Evolutionary conservation across 257 asterid genomes (phyloP).

Genomic region (Buddleja alternifolia): DNA sequence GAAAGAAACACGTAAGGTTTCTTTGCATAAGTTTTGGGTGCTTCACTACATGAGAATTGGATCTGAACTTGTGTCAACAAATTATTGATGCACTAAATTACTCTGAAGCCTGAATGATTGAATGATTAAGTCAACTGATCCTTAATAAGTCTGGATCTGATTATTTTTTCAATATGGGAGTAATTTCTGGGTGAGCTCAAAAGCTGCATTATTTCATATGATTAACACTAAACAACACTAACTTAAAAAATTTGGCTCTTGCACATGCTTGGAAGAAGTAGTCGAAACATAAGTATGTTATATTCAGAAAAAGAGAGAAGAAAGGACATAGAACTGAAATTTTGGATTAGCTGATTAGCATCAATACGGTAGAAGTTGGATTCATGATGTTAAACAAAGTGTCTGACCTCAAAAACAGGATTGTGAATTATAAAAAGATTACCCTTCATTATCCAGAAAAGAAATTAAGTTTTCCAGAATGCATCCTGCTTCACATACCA

Average conservation of each 20-base stretch:
- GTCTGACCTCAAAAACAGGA: constrained; percentile 18
- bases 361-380: background rate
- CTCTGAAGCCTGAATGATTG: background rate
- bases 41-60: background rate
- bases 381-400: constrained; percentile 25
- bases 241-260: constrained; percentile 1
- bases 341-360: background rate
- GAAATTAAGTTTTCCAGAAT: constrained; percentile 91
- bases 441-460: constrained; percentile 91
- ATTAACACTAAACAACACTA: background rate
- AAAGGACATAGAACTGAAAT: constrained; percentile 19
- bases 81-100: background rate
- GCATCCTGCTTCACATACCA: constrained; percentile 99
- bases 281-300: background rate
- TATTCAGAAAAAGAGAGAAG: background rate
- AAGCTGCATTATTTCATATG: constrained; percentile 13
- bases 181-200: constrained; percentile 1
- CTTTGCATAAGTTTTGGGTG: background rate
- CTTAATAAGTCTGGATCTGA: background rate
- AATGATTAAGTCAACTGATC: background rate
- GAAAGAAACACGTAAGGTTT: constrained; percentile 21
- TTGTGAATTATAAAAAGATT: constrained; percentile 23
- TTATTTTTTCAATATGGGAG: background rate
- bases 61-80: background rate
- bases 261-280: constrained; percentile 10